phyloP scores from a whole-genome alignment of 805 yeast species.

The Hanseniaspora taiwanica region DNA sequence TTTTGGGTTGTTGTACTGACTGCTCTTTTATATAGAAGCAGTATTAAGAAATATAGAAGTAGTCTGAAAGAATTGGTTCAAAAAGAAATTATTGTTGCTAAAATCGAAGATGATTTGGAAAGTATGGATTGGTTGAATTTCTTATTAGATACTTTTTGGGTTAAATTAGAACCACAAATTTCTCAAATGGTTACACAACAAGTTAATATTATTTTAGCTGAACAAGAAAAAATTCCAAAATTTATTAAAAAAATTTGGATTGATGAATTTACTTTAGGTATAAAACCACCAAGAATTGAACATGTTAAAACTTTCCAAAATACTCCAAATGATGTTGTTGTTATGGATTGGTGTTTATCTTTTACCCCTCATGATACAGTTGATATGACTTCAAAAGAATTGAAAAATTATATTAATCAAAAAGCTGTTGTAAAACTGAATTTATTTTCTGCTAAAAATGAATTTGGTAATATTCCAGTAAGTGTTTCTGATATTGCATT shows the following conservation, averaged over 20 bases:
- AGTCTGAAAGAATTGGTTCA: constrained; percentile 67
- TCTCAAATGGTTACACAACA: constrained; percentile 76
- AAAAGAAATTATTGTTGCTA: constrained; percentile 69
- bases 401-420: constrained; percentile 75
- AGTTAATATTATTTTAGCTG: constrained; percentile 72
- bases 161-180: constrained; percentile 75
- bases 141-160: constrained; percentile 86
- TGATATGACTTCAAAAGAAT: constrained; percentile 75
- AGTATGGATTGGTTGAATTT: constrained; percentile 92
- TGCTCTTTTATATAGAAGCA: constrained; percentile 65
- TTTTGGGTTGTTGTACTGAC: constrained; percentile 54
- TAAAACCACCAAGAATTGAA: constrained; percentile 91
- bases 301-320: constrained; percentile 78
- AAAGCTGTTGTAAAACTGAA: constrained; percentile 56
- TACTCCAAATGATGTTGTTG: constrained; percentile 85
- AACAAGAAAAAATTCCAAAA: constrained; percentile 53
- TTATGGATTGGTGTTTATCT: constrained; percentile 94
- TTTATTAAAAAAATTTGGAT: constrained; percentile 77
- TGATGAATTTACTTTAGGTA: constrained; percentile 81
- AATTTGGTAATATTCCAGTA: constrained; percentile 60
- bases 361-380: constrained; percentile 83
- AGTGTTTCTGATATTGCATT: constrained; percentile 71
- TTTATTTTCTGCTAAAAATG: background rate
- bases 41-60: constrained; percentile 68
- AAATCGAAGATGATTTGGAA: constrained; percentile 80